Base-by-base conservation (phyloP, 1,284 basidiomycete species). In the Apiotrichum gracile region DNA sequence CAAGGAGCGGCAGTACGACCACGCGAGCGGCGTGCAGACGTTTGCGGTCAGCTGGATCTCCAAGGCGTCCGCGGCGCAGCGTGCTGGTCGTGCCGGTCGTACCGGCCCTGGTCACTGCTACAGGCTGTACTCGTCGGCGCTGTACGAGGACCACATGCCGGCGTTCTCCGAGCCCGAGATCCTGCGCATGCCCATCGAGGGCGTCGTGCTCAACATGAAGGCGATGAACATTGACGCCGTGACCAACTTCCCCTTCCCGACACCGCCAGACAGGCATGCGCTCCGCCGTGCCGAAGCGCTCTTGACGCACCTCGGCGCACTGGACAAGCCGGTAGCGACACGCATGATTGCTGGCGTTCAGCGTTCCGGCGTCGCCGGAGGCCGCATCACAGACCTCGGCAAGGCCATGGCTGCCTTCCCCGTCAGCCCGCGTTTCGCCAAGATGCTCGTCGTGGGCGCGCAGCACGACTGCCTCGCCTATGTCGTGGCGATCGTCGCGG, bases 141-240 rank as follows among this genome's bases (percentile, higher is more conserved):
- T 98, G 10, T 98, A 82, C 70, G 96, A 98, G 70, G 85, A 94
- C 66, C 85, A 94, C 74, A 96, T 98, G 69, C 83, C 86, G 26
- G 77, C 84, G 54, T 96, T 96, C 73, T 82, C 89, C 0, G 78
- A 84, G 55, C 94, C 96, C 2, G 96, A 99, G 73, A 96, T 98
- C 58, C 80, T 93, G 41, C 86, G 94, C 26, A 93, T 91, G 78
- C 94, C 96, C 0, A 94, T 98, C 64, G 96, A 98, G 66, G 93
- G 93, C 0, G 85, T 98, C 24, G 91, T 98, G 13, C 79, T 98
- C 33, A 91, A 97, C 75, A 98, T 99, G 96, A 98, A 99, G 80
- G 86, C 85, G 70, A 97, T 99, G 93, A 91, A 97, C 69, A 93
- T 99, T 57, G 93, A 97, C 67, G 82, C 90, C 0, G 91, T 98